A percentile compares a stretch with the other conserved stretches of the same genome.
phyloP scores from a whole-genome alignment of 208 protist species.

The Leishmania arabica region DNA sequence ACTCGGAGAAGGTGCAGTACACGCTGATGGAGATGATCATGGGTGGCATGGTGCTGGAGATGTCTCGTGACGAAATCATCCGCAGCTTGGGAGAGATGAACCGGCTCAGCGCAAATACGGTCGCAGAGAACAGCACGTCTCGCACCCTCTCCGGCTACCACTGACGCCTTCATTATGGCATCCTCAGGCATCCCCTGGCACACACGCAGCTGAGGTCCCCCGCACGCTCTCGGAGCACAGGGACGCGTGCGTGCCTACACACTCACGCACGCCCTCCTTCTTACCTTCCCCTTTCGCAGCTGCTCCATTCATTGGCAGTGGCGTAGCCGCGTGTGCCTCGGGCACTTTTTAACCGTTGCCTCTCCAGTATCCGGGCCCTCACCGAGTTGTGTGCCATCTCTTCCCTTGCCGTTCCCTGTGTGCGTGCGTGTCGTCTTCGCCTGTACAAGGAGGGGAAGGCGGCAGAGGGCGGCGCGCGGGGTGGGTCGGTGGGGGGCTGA shows the following conservation, averaged over 20 bases:
- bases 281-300: not conserved
- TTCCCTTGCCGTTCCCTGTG: not conserved
- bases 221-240: not conserved
- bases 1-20: conserved; percentile 97
- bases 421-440: not conserved
- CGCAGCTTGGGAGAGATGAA: conserved; percentile 67
- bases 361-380: not conserved
- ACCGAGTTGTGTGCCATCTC: not conserved
- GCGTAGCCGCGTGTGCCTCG: not conserved
- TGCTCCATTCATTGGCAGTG: not conserved
- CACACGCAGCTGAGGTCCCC: too few relatives aligned
- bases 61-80: conserved; percentile 92
- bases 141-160: conserved; percentile 30
- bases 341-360: not conserved
- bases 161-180: not conserved
- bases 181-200: too few relatives aligned
- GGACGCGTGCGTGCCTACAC: not conserved
- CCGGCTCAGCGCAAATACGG: conserved; percentile 33
- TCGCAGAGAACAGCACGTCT: conserved; percentile 4
- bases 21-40: conserved; percentile 98
- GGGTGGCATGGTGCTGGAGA: conserved; percentile 98
- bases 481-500: not conserved
- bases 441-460: not conserved
- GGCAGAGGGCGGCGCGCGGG: not conserved
- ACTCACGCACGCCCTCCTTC: not conserved